Conservation (phyloP, 768 basidiomycete genomes). For the Boletus coccyginus region DNA sequence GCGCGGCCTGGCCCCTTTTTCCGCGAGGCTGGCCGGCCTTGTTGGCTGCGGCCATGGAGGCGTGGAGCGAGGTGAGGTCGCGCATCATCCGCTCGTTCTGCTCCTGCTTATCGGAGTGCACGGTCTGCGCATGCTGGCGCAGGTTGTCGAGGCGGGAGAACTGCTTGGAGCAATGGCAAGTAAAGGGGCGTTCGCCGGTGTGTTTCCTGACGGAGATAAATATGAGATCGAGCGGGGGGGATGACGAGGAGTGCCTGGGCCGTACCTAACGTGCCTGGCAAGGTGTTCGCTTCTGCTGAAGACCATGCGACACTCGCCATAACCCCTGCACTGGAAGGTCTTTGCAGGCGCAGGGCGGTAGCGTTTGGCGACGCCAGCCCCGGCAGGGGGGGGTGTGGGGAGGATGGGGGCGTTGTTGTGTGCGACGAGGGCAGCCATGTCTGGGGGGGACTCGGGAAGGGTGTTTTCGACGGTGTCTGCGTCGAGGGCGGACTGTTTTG, state of each 20-base stretch:
- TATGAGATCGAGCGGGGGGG: constrained; percentile 22
- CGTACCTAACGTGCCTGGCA: constrained; percentile 91
- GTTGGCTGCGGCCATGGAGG: constrained; percentile 64
- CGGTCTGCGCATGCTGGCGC: constrained; percentile 95
- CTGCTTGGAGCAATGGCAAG: constrained; percentile 93
- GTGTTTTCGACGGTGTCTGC: constrained; percentile 12
- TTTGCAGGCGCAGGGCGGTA: constrained; percentile 86
- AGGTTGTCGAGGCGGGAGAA: constrained; percentile 97
- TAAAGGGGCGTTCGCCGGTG: constrained; percentile 95
- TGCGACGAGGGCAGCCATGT: constrained; percentile 37
- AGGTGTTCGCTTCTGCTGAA: constrained; percentile 95
- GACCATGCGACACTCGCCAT: constrained; percentile 94
- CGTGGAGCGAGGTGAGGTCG: constrained; percentile 80
- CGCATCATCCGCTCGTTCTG: constrained; percentile 92
- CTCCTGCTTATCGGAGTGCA: constrained; percentile 91
- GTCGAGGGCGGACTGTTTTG: constrained; percentile 31
- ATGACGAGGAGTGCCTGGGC: constrained; percentile 24
- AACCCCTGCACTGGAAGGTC: constrained; percentile 94
- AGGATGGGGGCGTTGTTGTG: constrained; percentile 19
- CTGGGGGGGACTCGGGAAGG: constrained; percentile 1
- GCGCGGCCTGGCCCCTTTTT: constrained; percentile 36
- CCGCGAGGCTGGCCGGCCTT: constrained; percentile 38
- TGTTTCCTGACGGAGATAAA: constrained; percentile 70
- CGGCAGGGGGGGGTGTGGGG: constrained; percentile 11
- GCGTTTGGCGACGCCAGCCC: constrained; percentile 47